Base-by-base conservation (phyloP, 805 yeast species). In the Starmerella tilneyi region DNA sequence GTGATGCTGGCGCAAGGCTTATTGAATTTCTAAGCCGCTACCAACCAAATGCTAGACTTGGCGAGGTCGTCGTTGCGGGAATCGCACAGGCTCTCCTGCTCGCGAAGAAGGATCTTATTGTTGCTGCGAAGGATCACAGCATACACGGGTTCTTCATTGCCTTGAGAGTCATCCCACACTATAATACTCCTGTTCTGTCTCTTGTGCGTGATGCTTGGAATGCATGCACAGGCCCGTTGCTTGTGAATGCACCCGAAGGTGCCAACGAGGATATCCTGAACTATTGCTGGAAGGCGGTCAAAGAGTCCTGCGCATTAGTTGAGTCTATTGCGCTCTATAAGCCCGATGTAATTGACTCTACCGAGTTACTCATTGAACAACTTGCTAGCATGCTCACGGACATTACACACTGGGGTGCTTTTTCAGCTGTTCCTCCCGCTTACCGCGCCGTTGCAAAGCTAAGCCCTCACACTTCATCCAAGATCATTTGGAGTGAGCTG, bases 381-480 rank as follows among this genome's bases (percentile, higher is more conserved):
- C 65, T 92, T 28, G 71, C 84, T 3, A 69, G 76, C 0, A 79
- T 88, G 17, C 75, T 51, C 15, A 38, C 48, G 3, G 42, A 43
- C 11, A 49, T 52, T 30, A 48, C 88, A 36, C 97, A 92, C 55
- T 73, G 94, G 49, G 97, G 97, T 26, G 95, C 96, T 0, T 84
- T 89, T 50, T 79, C 94, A 9, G 78, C 96, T 0, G 81, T 88
- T 0, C 79, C 83, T 51, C 95, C 96, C 5, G 74, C 92, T 0
- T 84, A 82, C 55, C 70, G 78, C 12, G 70, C 77, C 6, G 73
- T 79, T 45, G 84, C 95, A 53, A 51, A 63, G 12, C 61, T 75
- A n/a, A 11, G 20, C 0, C 45, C 48, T 1, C 37, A 38, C 2
- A n/a, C 22, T 1, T 43, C 53, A 1, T 8, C 42, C 7, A 8